Evolutionary conservation across 1,139 yeast species (phyloP), one percentile per base, ranked within the genome.

Genomic region (Kluyveromyces sp.): DNA sequence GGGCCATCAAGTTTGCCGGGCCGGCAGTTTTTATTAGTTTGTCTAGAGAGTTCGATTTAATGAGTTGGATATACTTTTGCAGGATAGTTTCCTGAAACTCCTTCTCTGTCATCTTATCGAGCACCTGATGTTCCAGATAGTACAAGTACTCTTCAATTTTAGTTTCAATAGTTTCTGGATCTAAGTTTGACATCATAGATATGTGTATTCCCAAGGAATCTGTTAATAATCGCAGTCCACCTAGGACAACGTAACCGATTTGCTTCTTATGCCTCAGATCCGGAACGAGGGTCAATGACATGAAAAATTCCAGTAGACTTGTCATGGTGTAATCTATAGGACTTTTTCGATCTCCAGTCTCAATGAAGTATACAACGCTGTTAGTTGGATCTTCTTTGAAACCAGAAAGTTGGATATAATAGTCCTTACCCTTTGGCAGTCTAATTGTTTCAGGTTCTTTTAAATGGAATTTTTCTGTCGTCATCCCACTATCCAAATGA

Each of bases 191-290:
- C 70, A 75, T 70, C 0, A 81, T 62, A 4, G 77, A 70, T 5
- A 83, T 61, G 52, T 75, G 79, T 2, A 79, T 46, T 0, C 90
- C 90, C n/a, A 75, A 58, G 0, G 79, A 72, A 25, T 71, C 67
- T 46, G 80, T 64, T 35, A 77, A 63, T 1, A 74, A 56, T 51
- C 83, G 65, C n/a, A 72, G 48, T 0, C 87, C 87, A 38, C 79
- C 74, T 4, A 72, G 52, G 0, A 80, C 76, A 5, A 72, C 67
- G 57, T 81, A 81, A 0, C 86, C 88, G 42, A 83, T 63, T 54
- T 79, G 83, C 46, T 70, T 72, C 48, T 71, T 72, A 25, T 68
- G 69, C 53, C 88, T 65, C 25, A 82, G 63, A 47, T 74, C 77
- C 3, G 70, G 61, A 1, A 65, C 61, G n/a, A 77, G 65, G 4